phyloP scores from a whole-genome alignment of 108 stramenopile species.

The Schizochytrium sp. region DNA sequence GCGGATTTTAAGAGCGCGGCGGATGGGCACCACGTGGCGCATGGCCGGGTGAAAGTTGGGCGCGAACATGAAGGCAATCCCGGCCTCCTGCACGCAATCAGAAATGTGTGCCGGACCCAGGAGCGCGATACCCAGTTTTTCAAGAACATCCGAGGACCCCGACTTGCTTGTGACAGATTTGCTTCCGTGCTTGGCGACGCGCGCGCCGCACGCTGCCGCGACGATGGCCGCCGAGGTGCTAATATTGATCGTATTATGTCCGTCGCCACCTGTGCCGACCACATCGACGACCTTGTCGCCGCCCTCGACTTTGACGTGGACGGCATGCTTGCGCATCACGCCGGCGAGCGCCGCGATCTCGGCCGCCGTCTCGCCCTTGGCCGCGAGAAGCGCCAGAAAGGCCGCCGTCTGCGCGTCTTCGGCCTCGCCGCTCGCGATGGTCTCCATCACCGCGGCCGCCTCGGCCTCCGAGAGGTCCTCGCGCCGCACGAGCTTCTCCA shows the following conservation, averaged over 20 bases:
- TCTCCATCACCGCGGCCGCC: neutral
- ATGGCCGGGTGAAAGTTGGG: conserved; percentile 95
- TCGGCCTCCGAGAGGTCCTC: neutral
- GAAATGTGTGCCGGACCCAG: conserved; percentile 71
- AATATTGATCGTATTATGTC: conserved; percentile 96
- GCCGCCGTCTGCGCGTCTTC: conserved; percentile 38
- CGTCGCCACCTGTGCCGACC: conserved; percentile 98
- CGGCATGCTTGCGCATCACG: conserved; percentile 78
- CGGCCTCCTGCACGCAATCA: conserved; percentile 70
- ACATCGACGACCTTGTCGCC: conserved; percentile 79
- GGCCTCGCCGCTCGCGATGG: conserved; percentile 7
- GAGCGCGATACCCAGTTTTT: conserved; percentile 84
- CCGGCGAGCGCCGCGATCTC: conserved; percentile 91
- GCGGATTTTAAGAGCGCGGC: conserved; percentile 81
- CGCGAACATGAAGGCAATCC: conserved; percentile 93
- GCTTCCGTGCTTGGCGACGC: conserved; percentile 92
- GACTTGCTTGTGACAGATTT: conserved; percentile 77
- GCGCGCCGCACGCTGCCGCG: conserved; percentile 87
- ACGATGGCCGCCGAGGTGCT: conserved; percentile 82
- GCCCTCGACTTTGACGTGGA: conserved; percentile 40
- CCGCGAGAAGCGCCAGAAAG: conserved; percentile 73
- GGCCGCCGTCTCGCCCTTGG: conserved; percentile 76
- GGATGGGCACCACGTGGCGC: conserved; percentile 86
- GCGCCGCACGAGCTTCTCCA: conserved; percentile 4
- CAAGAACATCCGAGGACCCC: conserved; percentile 89